These are phyloP conservation scores for Scheffersomyces illinoinensis DNA, from an alignment of 1,139 yeast species.

Conservation along the genomic window DNA sequence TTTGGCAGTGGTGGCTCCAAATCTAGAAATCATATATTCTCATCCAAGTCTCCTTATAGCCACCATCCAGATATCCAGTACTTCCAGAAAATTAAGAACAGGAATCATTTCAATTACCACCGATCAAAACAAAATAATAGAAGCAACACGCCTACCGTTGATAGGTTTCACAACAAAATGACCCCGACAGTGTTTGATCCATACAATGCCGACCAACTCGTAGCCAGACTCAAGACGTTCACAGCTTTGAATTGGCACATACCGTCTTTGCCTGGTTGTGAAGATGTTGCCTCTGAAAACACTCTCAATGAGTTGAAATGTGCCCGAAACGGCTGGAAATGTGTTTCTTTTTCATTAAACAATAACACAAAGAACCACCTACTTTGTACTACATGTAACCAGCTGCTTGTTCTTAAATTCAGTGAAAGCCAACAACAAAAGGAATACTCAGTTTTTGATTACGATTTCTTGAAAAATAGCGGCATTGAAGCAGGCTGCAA, in stretches of 20 bases:
- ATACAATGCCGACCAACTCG: constrained; percentile 26
- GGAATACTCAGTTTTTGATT: neutral
- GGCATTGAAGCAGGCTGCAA: constrained; percentile 7
- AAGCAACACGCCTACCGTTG: constrained; percentile 6
- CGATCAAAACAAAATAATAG: constrained; percentile 20
- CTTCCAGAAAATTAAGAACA: constrained; percentile 35
- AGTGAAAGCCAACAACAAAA: constrained; percentile 9
- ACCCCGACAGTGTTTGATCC: constrained; percentile 31
- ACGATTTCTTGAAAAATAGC: neutral
- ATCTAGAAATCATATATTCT: neutral
- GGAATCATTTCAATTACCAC: constrained; percentile 41
- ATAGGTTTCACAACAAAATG: constrained; percentile 14
- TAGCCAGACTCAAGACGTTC: constrained; percentile 30
- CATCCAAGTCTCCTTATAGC: neutral
- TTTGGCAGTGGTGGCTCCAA: neutral
- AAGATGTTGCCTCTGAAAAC: constrained; percentile 3
- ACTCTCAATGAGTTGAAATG: constrained; percentile 36
- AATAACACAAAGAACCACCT: constrained; percentile 31
- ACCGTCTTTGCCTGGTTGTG: constrained; percentile 15
- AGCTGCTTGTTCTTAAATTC: constrained; percentile 29
- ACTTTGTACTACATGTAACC: constrained; percentile 35
- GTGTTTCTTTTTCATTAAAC: constrained; percentile 27
- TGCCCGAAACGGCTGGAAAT: constrained; percentile 46
- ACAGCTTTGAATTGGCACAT: constrained; percentile 38
- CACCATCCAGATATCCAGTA: constrained; percentile 42